These are phyloP conservation scores for Fusarium subglutinans DNA, from an alignment of 2,329 filamentous ascomycete species.

Conservation along the genomic window DNA sequence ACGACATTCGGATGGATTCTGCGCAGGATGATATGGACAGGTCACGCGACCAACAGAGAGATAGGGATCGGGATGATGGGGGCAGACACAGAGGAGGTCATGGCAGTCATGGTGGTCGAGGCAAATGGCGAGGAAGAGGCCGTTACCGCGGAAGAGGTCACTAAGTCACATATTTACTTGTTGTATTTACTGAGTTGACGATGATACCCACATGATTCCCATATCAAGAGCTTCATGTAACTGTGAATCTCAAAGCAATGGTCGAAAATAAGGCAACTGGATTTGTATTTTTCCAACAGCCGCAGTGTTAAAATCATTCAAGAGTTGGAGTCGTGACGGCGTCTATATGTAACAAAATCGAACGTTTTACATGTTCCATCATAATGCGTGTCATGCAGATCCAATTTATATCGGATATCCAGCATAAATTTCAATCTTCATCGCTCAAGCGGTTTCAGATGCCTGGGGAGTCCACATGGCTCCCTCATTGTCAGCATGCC, in stretches of 20 bases:
- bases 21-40: conserved; percentile 51
- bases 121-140: conserved; percentile 52
- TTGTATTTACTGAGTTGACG: conserved; percentile 19
- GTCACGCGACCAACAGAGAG: conserved; percentile 48
- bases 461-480: conserved; percentile 55
- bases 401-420: conserved; percentile 14
- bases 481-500: conserved; percentile 53
- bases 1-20: conserved; percentile 47
- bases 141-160: conserved; percentile 50
- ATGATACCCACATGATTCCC: conserved; percentile 28
- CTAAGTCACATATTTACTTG: conserved; percentile 18
- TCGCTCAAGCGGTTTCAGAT: conserved; percentile 35
- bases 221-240: neutral
- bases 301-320: conserved; percentile 19
- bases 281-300: conserved; percentile 15
- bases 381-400: conserved; percentile 34
- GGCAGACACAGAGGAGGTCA: conserved; percentile 47
- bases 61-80: conserved; percentile 40
- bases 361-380: conserved; percentile 40
- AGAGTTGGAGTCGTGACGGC: conserved; percentile 44
- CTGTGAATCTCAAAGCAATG: neutral
- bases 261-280: conserved; percentile 10
- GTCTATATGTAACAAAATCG: conserved; percentile 42
- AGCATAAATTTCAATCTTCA: conserved; percentile 17
- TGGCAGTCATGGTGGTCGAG: conserved; percentile 42